These are phyloP conservation scores for Phaseolus coccineus DNA, from an alignment of 331 rosid genomes.

Conservation along the genomic window DNA sequence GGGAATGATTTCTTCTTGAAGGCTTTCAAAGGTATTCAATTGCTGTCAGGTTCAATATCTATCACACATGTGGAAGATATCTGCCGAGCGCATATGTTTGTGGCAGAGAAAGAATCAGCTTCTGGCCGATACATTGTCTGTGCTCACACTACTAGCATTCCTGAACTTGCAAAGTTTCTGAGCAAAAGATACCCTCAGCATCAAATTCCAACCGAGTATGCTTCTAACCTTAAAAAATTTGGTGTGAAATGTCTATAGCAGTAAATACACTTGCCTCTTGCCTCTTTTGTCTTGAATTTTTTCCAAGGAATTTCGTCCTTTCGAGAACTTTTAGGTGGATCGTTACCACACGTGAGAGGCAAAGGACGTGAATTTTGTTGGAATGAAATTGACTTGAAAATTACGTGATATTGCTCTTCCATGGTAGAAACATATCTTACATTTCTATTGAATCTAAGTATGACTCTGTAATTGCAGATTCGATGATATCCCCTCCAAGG, in stretches of 20 bases:
- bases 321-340: background rate
- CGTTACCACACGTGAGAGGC: background rate
- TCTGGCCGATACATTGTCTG: slow-evolving; percentile 67
- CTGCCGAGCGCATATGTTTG: slow-evolving; percentile 66
- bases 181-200: slow-evolving; percentile 59
- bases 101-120: slow-evolving; percentile 82
- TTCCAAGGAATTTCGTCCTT: background rate
- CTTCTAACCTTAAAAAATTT: slow-evolving; percentile 16
- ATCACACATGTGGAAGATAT: slow-evolving; percentile 71
- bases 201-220: slow-evolving; percentile 68
- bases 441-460: background rate
- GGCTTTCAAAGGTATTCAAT: slow-evolving; percentile 64
- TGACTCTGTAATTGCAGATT: slow-evolving; percentile 54
- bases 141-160: slow-evolving; percentile 59
- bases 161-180: slow-evolving; percentile 70
- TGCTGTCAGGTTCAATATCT: slow-evolving; percentile 68
- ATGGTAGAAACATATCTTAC: background rate
- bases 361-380: background rate
- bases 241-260: background rate
- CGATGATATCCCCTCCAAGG: slow-evolving; percentile 59
- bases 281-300: background rate
- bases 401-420: background rate
- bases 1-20: slow-evolving; percentile 65
- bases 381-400: background rate
- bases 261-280: background rate